Evolutionary conservation across 352 stramenopile species (phyloP), one percentile per base, ranked within the genome.

Genomic region (Phytophthora meadii): DNA sequence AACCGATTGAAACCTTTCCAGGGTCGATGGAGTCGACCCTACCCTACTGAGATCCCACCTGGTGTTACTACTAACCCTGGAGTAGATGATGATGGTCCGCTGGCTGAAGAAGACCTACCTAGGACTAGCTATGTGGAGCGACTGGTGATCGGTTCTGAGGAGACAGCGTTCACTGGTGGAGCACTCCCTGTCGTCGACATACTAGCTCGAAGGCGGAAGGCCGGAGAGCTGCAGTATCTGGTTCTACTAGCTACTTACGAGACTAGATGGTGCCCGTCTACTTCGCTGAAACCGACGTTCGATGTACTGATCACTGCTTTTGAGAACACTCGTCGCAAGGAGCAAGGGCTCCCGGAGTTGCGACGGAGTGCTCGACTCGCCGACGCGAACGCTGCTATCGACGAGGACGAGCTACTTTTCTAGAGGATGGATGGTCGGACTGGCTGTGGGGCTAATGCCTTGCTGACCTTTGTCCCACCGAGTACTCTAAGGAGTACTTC

Each of bases 321-420:
- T 4, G 44, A 55, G 22, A 27, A 63, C 7, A 15, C 8, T 8
- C 32, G 32, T 5, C 46, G 25, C 9, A 5, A 9, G 2, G 34
- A 54, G 5, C 10, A 49, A 8, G 55, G 32, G 3, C 28, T 27
- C 19, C 22, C 45, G 0, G 46, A 47, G 7, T 17, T 49, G 4
- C 32, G 55, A 15, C n/a, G 55, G 1, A 49, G 44, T 4, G 55
- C 42, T 5, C 55, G 55, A 0, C 12, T 55, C 22, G 34, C 22
- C 1, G 55, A 63, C 19, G 45, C 55, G 4, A 55, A 63, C 15
- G 36, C 55, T 1, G 22, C 25, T n/a, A 34, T 42, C 11, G 55
- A 63, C 9, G 55, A 55, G 7, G 45, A 54, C 5, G 55, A 50
- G 17, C n/a, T 54, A 9, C 45, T 55, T 10, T 54, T 63, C 5